Conservation (phyloP, 352 stramenopile species). For the Phytopythium montanum region DNA sequence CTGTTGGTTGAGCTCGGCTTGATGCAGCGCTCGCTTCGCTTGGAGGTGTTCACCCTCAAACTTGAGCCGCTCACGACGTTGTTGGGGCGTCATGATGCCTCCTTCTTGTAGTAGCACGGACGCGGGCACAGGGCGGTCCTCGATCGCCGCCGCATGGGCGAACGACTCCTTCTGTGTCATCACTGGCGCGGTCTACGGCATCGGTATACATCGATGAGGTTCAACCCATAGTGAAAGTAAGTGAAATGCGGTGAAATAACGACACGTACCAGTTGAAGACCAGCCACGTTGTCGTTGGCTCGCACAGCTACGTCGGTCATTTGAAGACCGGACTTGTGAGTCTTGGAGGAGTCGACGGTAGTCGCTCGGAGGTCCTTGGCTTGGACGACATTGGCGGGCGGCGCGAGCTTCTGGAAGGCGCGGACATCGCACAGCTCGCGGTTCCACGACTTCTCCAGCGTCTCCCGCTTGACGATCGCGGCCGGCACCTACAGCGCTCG, state of each 20-base stretch:
- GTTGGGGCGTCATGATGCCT: slow-evolving; percentile 62
- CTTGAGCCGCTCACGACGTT: slow-evolving; percentile 60
- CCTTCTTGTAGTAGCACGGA: slow-evolving; percentile 60
- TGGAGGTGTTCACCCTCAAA: slow-evolving; percentile 60
- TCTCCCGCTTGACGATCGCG: slow-evolving; percentile 38
- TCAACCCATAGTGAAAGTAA: background rate
- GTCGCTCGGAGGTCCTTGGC: slow-evolving; percentile 32
- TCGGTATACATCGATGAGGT: background rate
- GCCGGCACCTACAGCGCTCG: slow-evolving; percentile 13
- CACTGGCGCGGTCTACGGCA: slow-evolving; percentile 27
- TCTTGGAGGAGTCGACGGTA: slow-evolving; percentile 12
- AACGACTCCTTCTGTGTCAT: slow-evolving; percentile 48
- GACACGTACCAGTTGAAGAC: background rate
- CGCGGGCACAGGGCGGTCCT: slow-evolving; percentile 30
- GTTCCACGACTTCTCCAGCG: slow-evolving; percentile 47
- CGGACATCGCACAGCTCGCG: slow-evolving; percentile 52
- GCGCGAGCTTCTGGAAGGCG: slow-evolving; percentile 38
- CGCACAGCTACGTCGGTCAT: slow-evolving; percentile 20
- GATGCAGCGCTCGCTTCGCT: slow-evolving; percentile 48
- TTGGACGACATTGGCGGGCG: slow-evolving; percentile 26
- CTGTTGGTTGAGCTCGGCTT: slow-evolving; percentile 52
- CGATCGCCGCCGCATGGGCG: slow-evolving; percentile 41
- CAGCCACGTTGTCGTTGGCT: background rate
- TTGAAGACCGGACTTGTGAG: slow-evolving; percentile 22
- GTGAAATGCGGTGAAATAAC: background rate